Conservation (phyloP, 1,284 basidiomycete species). For the Cutaneotrichosporon curvatum region DNA sequence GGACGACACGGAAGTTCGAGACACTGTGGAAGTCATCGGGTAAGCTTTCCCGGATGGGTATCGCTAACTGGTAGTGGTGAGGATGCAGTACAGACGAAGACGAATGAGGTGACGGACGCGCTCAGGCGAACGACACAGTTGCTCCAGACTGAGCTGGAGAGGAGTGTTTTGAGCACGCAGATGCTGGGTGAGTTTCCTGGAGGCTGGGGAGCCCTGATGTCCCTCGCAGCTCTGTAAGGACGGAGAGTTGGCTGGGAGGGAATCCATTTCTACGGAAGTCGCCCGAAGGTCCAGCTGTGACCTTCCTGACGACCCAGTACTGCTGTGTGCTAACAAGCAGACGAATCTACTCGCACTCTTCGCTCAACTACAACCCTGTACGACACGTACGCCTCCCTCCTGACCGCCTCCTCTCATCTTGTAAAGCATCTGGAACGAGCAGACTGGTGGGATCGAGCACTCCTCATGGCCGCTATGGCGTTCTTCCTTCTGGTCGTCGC, state of each 20-base stretch:
- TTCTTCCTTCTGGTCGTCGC: slow-evolving; percentile 79
- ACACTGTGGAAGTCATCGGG: too few relatives aligned
- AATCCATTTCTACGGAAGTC: too few relatives aligned
- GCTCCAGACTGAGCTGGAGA: slow-evolving; percentile 85
- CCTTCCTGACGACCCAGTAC: too few relatives aligned
- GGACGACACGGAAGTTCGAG: too few relatives aligned
- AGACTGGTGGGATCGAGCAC: slow-evolving; percentile 81
- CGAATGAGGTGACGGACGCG: slow-evolving; percentile 76
- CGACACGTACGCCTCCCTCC: slow-evolving; percentile 64
- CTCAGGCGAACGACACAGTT: slow-evolving; percentile 71
- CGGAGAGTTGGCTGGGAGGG: too few relatives aligned
- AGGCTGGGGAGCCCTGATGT: background rate
- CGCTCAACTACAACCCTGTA: slow-evolving; percentile 69
- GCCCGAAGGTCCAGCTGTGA: too few relatives aligned
- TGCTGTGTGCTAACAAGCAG: slow-evolving; percentile 48
- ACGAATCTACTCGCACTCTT: slow-evolving; percentile 69
- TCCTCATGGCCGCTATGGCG: slow-evolving; percentile 66
- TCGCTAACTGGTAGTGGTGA: slow-evolving; percentile 52
- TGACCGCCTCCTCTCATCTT: slow-evolving; percentile 70
- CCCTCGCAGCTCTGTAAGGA: too few relatives aligned
- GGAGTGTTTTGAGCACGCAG: slow-evolving; percentile 74
- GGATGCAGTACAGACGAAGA: slow-evolving; percentile 78
- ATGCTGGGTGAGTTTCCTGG: slow-evolving; percentile 73
- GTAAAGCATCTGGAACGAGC: slow-evolving; percentile 77
- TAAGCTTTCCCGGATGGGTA: too few relatives aligned